Evolutionary conservation across 192 early-diverging fungal genomes (phyloP), one percentile per base, ranked within the genome.

Genomic region (Phycomyces blakesleeanus): DNA sequence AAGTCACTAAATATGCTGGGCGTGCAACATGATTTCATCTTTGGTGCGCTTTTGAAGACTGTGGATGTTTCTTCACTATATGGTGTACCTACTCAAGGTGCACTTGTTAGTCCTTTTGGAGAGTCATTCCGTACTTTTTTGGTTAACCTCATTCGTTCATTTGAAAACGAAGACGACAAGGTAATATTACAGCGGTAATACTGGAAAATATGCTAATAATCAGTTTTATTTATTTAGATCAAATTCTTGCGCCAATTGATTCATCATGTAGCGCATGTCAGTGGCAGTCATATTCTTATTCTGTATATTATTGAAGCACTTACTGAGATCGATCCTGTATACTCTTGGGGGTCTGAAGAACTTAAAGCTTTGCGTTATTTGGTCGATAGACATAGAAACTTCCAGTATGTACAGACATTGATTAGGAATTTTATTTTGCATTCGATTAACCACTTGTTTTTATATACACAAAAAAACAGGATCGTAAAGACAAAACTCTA

Each of bases 291-390:
- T 55, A 38, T 66, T 5, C 29, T 60, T 9, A 67, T 73, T 14
- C 26, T 73, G 18, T 73, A 67, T 20, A 66, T 61, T 29, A 49
- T 67, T 26, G 71, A 73, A 20, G 50, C 60, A 6, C 37, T 73
- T 24, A 56, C 64, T 15, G 65, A 73, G 40, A 40, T 49, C 2
- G 51, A 63, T 10, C 18, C 38, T 18, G n/a, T 42, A 14, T 25
- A 56, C 21, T 53, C 60, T 21, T 73, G 65, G 60, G 65, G 71
- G 39, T n/a, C 60, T 16, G 71, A 67, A 55, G 71, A 73, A 53
- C 57, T 73, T 1, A 73, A 73, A 27, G 66, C 71, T 12, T 24
- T 73, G 15, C 60, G 71, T 54, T 37, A 57, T 10, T 29, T 73
- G 29, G 57, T 73, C 6, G 71, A 73, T 58, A 42, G 64, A 25